Evolutionary conservation across 1,284 basidiomycete genomes (phyloP).

Genomic region (Gymnopus androsaceus): DNA sequence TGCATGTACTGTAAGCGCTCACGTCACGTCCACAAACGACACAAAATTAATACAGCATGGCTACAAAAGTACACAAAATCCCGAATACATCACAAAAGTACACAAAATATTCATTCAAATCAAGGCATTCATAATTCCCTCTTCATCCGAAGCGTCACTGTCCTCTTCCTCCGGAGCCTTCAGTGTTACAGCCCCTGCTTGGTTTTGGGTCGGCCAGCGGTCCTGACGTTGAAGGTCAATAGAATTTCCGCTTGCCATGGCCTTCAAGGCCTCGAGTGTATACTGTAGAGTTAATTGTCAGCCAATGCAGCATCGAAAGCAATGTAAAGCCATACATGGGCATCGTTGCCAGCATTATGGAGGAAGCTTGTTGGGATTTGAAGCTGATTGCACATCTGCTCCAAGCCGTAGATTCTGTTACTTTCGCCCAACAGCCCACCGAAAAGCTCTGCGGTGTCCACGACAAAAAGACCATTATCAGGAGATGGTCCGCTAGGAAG

Average conservation of each 20-base stretch:
- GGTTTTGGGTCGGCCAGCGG: constrained; percentile 70
- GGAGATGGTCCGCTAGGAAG: constrained; percentile 55
- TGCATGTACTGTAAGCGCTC: too few relatives aligned
- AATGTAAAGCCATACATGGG: constrained; percentile 51
- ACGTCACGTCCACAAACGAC: too few relatives aligned
- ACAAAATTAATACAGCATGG: too few relatives aligned
- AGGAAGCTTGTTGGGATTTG: constrained; percentile 56
- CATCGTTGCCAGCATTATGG: constrained; percentile 88
- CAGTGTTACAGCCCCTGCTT: constrained; percentile 50
- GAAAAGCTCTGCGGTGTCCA: constrained; percentile 77
- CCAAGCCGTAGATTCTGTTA: constrained; percentile 53
- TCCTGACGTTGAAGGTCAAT: constrained; percentile 72
- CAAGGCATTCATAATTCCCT: constrained; percentile 17
- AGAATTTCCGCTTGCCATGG: constrained; percentile 14
- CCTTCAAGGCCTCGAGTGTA: constrained; percentile 66
- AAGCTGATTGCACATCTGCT: constrained; percentile 61
- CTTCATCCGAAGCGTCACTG: constrained; percentile 61
- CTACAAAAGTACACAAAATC: background rate
- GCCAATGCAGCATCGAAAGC: background rate
- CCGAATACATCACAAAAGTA: background rate
- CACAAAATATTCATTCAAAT: background rate
- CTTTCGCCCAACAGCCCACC: constrained; percentile 66
- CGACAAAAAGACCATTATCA: constrained; percentile 55
- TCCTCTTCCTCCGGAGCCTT: constrained; percentile 57
- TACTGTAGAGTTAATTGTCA: constrained; percentile 41